Percentiles rank a stretch among this genome's conserved stretches.
Conservation (phyloP, 768 basidiomycete species). For the Amanita exitialis region DNA sequence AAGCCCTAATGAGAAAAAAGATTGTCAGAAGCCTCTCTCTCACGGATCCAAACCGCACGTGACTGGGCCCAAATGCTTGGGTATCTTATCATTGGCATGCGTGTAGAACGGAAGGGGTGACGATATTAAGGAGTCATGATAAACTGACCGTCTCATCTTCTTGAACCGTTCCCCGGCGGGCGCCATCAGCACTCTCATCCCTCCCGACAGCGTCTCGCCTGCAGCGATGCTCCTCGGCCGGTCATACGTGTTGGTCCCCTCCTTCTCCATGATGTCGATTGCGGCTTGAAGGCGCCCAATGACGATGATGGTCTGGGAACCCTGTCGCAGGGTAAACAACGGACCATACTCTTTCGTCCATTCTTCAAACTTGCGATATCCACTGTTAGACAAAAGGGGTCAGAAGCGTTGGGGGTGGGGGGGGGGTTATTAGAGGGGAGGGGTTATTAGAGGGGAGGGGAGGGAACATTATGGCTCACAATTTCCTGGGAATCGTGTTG, state of each 20-base stretch:
- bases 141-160: conserved; percentile 46
- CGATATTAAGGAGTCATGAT: not conserved
- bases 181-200: conserved; percentile 46
- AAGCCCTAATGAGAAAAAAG: conserved; percentile 26
- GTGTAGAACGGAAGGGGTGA: not conserved
- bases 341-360: conserved; percentile 56
- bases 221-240: conserved; percentile 46
- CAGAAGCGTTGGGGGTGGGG: not conserved
- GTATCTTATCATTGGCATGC: not conserved
- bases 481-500: conserved; percentile 27
- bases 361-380: conserved; percentile 43
- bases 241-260: conserved; percentile 47
- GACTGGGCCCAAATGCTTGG: not conserved
- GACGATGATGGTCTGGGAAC: conserved; percentile 32
- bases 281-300: conserved; percentile 46
- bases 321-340: conserved; percentile 45
- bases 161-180: conserved; percentile 50
- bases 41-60: not conserved
- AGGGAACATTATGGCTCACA: conserved; percentile 19
- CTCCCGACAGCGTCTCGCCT: conserved; percentile 49
- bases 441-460: too few relatives aligned
- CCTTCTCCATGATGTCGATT: conserved; percentile 57
- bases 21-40: not conserved
- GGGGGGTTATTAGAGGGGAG: too few relatives aligned
- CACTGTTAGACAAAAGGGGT: conserved; percentile 15